A percentile compares a stretch with the other conserved stretches of the same genome.
phyloP scores from a whole-genome alignment of 2,329 filamentous ascomycete genomes.

The Talaromyces albobiverticillius region DNA sequence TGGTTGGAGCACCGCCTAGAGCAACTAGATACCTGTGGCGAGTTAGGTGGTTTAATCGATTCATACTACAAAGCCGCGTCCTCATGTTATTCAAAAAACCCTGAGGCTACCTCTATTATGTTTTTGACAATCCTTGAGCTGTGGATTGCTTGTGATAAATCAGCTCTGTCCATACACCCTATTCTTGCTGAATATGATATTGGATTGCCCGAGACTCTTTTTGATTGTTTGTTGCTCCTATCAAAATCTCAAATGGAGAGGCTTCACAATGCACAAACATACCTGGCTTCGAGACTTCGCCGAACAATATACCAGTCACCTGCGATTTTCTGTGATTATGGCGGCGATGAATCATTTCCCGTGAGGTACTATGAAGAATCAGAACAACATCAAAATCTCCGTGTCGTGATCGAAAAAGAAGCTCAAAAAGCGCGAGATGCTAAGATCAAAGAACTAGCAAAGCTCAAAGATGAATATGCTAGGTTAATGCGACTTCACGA shows the following conservation, averaged over 20 bases:
- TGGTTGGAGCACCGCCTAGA: background rate
- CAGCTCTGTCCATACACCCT: constrained; percentile 36
- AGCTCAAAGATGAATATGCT: background rate
- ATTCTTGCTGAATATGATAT: constrained; percentile 49
- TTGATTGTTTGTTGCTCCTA: background rate
- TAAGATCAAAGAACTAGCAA: background rate
- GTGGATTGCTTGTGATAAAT: constrained; percentile 58
- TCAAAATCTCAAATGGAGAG: background rate
- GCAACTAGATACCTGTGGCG: background rate
- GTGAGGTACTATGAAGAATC: constrained; percentile 1
- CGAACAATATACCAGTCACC: background rate
- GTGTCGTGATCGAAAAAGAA: background rate
- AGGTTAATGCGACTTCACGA: background rate
- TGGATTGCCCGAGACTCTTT: constrained; percentile 34
- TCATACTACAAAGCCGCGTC: background rate
- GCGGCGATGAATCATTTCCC: background rate
- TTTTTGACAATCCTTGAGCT: constrained; percentile 56
- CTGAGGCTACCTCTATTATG: constrained; percentile 54
- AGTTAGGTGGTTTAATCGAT: background rate
- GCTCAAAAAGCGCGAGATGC: background rate
- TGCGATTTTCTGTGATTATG: background rate
- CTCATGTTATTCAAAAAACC: constrained; percentile 37
- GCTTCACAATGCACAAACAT: background rate
- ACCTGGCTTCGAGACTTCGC: background rate
- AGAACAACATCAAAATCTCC: background rate